Conservation (phyloP, 495 filamentous ascomycete genomes). For the Penicillium steckii region DNA sequence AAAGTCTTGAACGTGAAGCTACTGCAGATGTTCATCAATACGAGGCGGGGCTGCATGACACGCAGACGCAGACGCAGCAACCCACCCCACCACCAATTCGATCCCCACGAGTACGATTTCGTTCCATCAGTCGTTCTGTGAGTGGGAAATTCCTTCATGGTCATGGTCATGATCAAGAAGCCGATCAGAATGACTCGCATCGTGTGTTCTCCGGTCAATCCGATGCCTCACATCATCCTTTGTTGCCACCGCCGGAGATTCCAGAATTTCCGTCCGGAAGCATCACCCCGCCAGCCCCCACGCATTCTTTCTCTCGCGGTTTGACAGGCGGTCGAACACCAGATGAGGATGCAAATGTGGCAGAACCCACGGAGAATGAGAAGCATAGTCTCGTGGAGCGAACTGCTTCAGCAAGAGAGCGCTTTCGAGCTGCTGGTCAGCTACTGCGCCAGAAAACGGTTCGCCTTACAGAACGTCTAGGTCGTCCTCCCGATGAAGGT, state of each 20-base stretch:
- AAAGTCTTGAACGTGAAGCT: slow-evolving; percentile 16
- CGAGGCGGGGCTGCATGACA: slow-evolving; percentile 8
- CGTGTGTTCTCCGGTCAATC: slow-evolving; percentile 7
- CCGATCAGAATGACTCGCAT: background rate
- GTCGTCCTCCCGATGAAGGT: slow-evolving; percentile 39
- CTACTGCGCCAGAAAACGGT: slow-evolving; percentile 37
- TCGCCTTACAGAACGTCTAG: slow-evolving; percentile 35
- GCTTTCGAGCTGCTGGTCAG: slow-evolving; percentile 34
- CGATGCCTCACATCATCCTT: slow-evolving; percentile 12
- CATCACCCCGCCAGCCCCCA: slow-evolving; percentile 29
- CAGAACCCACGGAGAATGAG: slow-evolving; percentile 8
- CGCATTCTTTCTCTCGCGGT: slow-evolving; percentile 19
- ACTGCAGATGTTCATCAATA: slow-evolving; percentile 20
- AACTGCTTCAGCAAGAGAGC: slow-evolving; percentile 22
- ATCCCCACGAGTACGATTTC: slow-evolving; percentile 27
- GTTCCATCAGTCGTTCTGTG: slow-evolving; percentile 18
- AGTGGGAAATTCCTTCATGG: slow-evolving; percentile 10
- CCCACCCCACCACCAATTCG: slow-evolving; percentile 1
- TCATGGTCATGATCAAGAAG: background rate
- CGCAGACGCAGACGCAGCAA: slow-evolving; percentile 1
- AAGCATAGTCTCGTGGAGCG: slow-evolving; percentile 18
- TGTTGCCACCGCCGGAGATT: slow-evolving; percentile 18
- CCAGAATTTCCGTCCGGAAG: slow-evolving; percentile 19
- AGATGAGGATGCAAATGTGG: background rate
- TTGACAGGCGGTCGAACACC: slow-evolving; percentile 8